These are phyloP conservation scores for Dalechampia spathulata DNA, from an alignment of 441 rosid species.

Conservation along the genomic window DNA sequence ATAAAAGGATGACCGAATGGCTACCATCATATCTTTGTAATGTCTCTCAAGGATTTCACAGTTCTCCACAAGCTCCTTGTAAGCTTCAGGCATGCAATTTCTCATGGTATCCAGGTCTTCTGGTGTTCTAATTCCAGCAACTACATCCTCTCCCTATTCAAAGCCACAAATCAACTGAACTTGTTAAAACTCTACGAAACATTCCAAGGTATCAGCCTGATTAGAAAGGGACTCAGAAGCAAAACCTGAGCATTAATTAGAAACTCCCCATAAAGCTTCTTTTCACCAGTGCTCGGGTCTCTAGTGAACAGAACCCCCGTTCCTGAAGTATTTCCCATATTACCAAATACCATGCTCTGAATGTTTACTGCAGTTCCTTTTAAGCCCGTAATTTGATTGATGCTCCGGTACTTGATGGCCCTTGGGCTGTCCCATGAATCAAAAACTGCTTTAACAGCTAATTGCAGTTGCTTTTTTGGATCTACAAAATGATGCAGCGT, in stretches of 20 bases:
- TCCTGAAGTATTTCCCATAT: conserved; percentile 94
- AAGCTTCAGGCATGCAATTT: conserved; percentile 71
- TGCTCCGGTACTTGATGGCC: conserved; percentile 77
- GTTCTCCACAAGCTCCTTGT: conserved; percentile 74
- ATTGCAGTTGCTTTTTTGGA: conserved; percentile 64
- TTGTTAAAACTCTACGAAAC: too few relatives aligned
- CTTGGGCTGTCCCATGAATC: conserved; percentile 91
- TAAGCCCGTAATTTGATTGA: conserved; percentile 82
- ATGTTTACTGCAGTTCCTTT: conserved; percentile 92
- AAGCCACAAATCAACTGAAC: conserved; percentile 11
- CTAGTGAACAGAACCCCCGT: conserved; percentile 94
- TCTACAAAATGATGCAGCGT: conserved; percentile 29
- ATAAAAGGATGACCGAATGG: background rate
- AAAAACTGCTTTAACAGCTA: conserved; percentile 75
- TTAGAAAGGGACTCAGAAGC: background rate
- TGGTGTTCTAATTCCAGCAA: conserved; percentile 94
- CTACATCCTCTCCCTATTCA: conserved; percentile 87
- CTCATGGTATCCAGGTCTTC: conserved; percentile 78
- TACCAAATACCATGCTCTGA: conserved; percentile 92
- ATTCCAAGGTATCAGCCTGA: background rate
- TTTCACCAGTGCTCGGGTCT: conserved; percentile 93
- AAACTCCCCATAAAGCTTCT: conserved; percentile 90
- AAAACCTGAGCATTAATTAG: conserved; percentile 84
- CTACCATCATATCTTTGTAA: conserved; percentile 96
- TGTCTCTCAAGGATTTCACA: conserved; percentile 80